Evolutionary conservation across 139 green algal species (phyloP), one percentile per base, ranked within the genome.

Genomic region (Tetradesmus lagerheimii): DNA sequence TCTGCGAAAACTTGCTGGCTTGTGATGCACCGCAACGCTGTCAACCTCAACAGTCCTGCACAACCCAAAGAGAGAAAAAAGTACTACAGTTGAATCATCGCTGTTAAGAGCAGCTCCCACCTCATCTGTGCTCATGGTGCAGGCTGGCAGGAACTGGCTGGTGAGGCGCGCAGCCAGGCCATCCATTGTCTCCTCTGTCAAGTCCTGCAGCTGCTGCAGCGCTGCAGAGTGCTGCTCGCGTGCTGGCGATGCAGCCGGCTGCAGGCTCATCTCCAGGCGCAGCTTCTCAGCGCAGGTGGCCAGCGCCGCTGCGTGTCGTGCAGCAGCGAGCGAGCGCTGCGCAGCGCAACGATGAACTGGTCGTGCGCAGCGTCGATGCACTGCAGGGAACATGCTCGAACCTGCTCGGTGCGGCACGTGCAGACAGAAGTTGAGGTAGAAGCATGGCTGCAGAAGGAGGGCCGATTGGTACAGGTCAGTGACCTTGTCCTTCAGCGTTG

Each of bases 111-210:
- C 57, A n/a, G 20, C 57, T 31, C 57, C 57, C 57, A 71, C 57
- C 57, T 71, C 57, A 18, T 71, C 57, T 11, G 57, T 31, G 57
- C 57, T 71, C 57, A 71, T 2, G 57, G 15, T 71, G 57, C 2
- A 8, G 20, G 23, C 57, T n/a, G 57, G 57, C 57, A 71, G 57
- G 57, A 71, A 71, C 23, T 71, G 57, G 57, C 57, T 71, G 20
- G 57, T 71, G 57, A 71, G 57, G 4, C 57, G 23, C 31, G 57
- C 57, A 16, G 57, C 57, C 57, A 47, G 35, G 77, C 57, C 80
- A 27, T 85, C 38, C 80, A 85, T 71, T 31, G 80, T 85, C 23
- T 39, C 43, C 45, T 66, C 47, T 35, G 41, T 85, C 43, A 71
- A 39, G 15, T 67, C 37, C 25, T 34, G 25, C 39, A 85, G 80